Base-by-base conservation (phyloP, 768 basidiomycete genomes). In the Tylopilus rubrobrunneus region DNA sequence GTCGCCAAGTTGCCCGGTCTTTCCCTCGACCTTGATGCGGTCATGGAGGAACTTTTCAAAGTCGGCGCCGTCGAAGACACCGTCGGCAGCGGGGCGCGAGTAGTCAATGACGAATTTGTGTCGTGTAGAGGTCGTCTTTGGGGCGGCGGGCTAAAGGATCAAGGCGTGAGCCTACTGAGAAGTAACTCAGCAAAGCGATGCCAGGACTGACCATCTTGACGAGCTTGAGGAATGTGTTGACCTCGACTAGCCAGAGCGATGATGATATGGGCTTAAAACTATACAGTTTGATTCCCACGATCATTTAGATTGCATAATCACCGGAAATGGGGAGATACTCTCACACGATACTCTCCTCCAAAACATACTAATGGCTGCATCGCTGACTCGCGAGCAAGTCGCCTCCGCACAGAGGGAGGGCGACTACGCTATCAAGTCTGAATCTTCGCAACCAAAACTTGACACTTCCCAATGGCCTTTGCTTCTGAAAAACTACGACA, bases 401-500 rank as follows among this genome's bases (percentile, higher is more conserved):
- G 86, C 84, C 25, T 80, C 83, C 45, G 87, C 83, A 17, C 89
- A 92, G 73, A 75, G 83, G 49, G 75, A 80, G 23, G 87, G 86
- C 25, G 87, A 93, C 68, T 92, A 81, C 64, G 63, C 84, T 44
- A 92, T 96, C 72, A 89, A 92, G 70, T 84, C 92, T 4, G 89
- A 94, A 71, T 73, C 76, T 37, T 71, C 75, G 8, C 73, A 84
- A 7, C 93, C 92, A 9, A 81, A 81, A 62, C 82, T 96, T 29
- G 92, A 98, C 68, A 98, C 97, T 19, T 96, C 94, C 0, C 80
- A 98, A 74, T 99, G 97, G 97, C 97, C 97, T 34, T 78, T 99
- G 9, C 83, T 99, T 5, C 80, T 99, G 54, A 99, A 98, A 83
- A 98, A 99, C 73, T 99, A 98, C 72, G 96, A 98, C 80, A 96